phyloP scores from a whole-genome alignment of 257 asterid species.

The Plantago elongata region DNA sequence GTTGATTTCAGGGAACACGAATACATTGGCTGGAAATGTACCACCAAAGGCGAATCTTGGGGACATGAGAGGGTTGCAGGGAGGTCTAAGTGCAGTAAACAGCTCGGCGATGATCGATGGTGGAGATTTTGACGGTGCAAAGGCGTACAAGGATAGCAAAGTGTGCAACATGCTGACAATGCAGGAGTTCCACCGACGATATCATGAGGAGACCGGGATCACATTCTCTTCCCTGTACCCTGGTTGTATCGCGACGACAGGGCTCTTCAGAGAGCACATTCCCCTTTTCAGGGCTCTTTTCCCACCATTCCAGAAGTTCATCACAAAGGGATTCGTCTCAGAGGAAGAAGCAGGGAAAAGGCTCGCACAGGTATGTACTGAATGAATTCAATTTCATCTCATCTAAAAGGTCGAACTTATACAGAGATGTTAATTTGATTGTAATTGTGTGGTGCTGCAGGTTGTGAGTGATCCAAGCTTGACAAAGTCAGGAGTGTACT shows the following conservation, averaged over 20 bases:
- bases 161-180: constrained; percentile 95
- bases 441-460: constrained; percentile 31
- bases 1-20: constrained; percentile 63
- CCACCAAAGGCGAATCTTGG: constrained; percentile 97
- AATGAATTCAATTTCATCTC: too few species aligned
- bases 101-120: constrained; percentile 89
- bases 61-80: constrained; percentile 78
- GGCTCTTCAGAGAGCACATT: constrained; percentile 84
- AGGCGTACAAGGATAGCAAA: constrained; percentile 95
- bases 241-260: constrained; percentile 93
- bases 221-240: constrained; percentile 87
- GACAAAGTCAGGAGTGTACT: constrained; percentile 92
- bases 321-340: constrained; percentile 86
- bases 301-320: constrained; percentile 86
- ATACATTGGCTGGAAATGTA: constrained; percentile 89
- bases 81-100: constrained; percentile 67
- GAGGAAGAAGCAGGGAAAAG: constrained; percentile 89
- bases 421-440: not conserved
- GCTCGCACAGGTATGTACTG: constrained; percentile 65
- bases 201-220: constrained; percentile 87
- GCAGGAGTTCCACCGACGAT: constrained; percentile 91
- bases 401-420: not conserved
- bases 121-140: constrained; percentile 88
- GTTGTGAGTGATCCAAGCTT: constrained; percentile 91
- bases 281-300: constrained; percentile 79